Base-by-base conservation (phyloP, 805 yeast genomes). In the Ogataea pignaliae region DNA sequence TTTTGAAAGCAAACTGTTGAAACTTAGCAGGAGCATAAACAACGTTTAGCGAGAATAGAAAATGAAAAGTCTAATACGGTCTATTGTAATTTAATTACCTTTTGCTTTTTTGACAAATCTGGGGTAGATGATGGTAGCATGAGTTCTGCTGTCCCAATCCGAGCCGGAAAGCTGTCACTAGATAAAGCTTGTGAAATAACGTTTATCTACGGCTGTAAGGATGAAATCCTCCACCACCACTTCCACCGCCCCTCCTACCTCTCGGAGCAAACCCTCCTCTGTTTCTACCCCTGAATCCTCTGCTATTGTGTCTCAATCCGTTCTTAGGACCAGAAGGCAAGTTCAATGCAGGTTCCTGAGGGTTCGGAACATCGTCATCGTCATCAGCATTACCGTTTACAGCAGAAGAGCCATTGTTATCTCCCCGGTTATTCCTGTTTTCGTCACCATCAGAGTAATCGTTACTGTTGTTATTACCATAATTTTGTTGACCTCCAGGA, bases 251-350 rank as follows among this genome's bases (percentile, higher is more conserved):
- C 7, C 47, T 34, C 4, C 50, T 44, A n/a, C 51, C 40, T 3
- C 50, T 47, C 9, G 43, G 37, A 16, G 46, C 41, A 15, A 52
- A 45, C 37, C 58, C 45, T 18, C 54, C 47, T 29, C 51, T 46
- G 6, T 45, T 34, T 8, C 50, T 44, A n/a, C 51, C 40, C 3
- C 50, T 47, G 11, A 43, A 37, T 16, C 47, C 41, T n/a, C 53
- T 45, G 38, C 58, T 45, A 39, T 39, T 40, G 18, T 54, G 56
- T 43, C 61, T 52, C 40, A 58, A 45, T 4, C 57, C 52, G 26
- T 56, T 54, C 38, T 61, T 62, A 18, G 68, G 69, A 10, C 69
- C 69, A 12, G 66, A 59, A 28, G 69, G 69, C 29, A 63, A 46
- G 33, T 51, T 55, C 18, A 53, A 37, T 15, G 45, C 40, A 42